Conservation (phyloP, 2,329 filamentous ascomycete genomes). For the Xylaria sp. region DNA sequence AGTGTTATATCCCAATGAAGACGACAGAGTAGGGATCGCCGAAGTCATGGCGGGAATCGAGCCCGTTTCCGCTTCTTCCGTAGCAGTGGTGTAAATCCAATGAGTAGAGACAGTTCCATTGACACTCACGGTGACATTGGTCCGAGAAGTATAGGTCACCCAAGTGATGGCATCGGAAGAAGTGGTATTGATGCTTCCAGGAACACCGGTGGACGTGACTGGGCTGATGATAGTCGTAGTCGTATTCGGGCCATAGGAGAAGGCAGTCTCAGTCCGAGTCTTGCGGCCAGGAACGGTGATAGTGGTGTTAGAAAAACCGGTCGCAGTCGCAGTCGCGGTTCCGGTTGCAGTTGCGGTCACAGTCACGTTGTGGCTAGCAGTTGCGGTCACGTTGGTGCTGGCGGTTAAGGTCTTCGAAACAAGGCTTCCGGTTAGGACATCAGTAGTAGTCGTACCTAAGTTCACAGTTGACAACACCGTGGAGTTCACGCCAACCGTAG, state of each 20-base stretch:
- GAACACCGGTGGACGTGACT: background rate
- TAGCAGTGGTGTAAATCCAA: slow-evolving; percentile 7
- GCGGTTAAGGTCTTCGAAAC: background rate
- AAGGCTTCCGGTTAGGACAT: background rate
- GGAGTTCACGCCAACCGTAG: background rate
- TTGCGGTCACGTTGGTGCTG: slow-evolving; percentile 1
- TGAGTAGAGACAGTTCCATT: slow-evolving; percentile 13
- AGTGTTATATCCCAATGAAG: background rate
- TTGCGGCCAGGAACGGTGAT: background rate
- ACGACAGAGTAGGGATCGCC: background rate
- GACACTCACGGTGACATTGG: slow-evolving; percentile 11
- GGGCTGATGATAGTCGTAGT: background rate
- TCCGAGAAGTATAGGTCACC: background rate
- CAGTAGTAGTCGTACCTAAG: background rate
- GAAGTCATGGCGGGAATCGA: background rate
- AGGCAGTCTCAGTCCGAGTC: background rate
- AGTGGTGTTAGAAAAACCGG: background rate
- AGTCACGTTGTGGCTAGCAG: slow-evolving; percentile 4
- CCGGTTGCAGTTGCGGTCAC: background rate
- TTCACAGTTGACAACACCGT: slow-evolving; percentile 1
- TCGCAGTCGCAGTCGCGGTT: slow-evolving; percentile 4
- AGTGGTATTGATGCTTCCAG: slow-evolving; percentile 3
- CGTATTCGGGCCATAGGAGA: background rate
- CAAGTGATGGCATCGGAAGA: background rate
- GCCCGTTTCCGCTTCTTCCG: slow-evolving; percentile 8